Conservation (phyloP, 1,284 basidiomycete species). For the Tylopilus sp. region DNA sequence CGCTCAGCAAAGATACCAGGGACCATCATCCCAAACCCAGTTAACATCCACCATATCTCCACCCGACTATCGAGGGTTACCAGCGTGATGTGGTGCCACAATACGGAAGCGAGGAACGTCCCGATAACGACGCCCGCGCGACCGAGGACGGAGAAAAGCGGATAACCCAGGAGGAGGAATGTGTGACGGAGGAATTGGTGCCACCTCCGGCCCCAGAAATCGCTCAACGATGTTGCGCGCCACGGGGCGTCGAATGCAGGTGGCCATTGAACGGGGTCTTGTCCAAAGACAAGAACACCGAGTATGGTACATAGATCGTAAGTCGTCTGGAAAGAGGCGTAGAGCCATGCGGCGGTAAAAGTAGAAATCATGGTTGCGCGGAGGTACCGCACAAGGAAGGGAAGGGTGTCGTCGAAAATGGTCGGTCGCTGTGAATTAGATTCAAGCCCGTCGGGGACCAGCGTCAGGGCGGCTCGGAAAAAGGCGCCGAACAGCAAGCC, state of each 20-base stretch:
- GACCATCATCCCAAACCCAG: slow-evolving; percentile 7
- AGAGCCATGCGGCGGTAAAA: neutral
- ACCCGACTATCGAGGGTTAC: neutral
- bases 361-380: neutral
- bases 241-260: slow-evolving; percentile 5
- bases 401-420: slow-evolving; percentile 1
- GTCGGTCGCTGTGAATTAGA: neutral
- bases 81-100: neutral
- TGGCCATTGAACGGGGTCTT: slow-evolving; percentile 5
- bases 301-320: neutral
- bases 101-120: neutral
- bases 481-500: neutral
- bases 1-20: neutral
- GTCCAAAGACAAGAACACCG: neutral
- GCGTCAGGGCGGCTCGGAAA: neutral
- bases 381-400: neutral
- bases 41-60: neutral
- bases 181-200: slow-evolving; percentile 1
- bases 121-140: neutral
- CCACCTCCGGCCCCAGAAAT: slow-evolving; percentile 6
- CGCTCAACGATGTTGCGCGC: neutral
- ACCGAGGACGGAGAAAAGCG: neutral
- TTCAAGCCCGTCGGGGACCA: neutral
- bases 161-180: neutral
- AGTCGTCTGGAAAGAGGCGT: neutral